Evolutionary conservation across 2,329 filamentous ascomycete species (phyloP).

Genomic region (Alternaria arbusti): DNA sequence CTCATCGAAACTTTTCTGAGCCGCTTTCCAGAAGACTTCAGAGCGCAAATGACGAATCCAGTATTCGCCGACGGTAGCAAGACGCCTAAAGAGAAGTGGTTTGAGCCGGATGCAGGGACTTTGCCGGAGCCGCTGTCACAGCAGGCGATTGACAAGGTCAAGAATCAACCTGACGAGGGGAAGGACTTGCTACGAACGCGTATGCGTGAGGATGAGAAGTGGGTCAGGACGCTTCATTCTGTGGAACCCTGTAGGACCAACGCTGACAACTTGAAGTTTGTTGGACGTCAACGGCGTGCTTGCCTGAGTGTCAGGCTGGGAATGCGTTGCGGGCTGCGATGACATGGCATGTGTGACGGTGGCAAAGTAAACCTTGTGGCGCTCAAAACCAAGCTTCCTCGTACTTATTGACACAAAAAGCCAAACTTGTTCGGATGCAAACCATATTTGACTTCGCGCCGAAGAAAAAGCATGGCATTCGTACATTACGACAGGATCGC

Average conservation of each 20-base stretch:
- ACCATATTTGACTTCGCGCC: neutral
- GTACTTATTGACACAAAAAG: neutral
- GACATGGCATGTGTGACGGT: neutral
- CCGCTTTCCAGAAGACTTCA: neutral
- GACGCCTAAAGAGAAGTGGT: slow-evolving; percentile 9
- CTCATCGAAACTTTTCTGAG: neutral
- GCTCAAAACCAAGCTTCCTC: neutral
- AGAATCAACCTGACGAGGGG: neutral
- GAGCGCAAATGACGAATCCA: neutral
- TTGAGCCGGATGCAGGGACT: neutral
- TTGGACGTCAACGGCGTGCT: slow-evolving; percentile 2
- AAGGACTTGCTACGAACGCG: neutral
- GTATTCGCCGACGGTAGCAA: slow-evolving; percentile 1
- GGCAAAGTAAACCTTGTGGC: neutral
- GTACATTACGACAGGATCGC: neutral
- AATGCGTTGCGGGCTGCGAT: neutral
- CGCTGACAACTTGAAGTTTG: neutral
- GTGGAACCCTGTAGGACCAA: no score
- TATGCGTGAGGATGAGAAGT: slow-evolving; percentile 1
- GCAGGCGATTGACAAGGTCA: slow-evolving; percentile 1
- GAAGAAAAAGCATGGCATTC: neutral
- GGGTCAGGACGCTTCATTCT: neutral
- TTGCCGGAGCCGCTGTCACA: slow-evolving; percentile 5
- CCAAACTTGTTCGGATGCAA: neutral
- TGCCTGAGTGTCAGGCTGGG: neutral